Conservation (phyloP, 768 basidiomycete species). For the Leccinellum albellum region DNA sequence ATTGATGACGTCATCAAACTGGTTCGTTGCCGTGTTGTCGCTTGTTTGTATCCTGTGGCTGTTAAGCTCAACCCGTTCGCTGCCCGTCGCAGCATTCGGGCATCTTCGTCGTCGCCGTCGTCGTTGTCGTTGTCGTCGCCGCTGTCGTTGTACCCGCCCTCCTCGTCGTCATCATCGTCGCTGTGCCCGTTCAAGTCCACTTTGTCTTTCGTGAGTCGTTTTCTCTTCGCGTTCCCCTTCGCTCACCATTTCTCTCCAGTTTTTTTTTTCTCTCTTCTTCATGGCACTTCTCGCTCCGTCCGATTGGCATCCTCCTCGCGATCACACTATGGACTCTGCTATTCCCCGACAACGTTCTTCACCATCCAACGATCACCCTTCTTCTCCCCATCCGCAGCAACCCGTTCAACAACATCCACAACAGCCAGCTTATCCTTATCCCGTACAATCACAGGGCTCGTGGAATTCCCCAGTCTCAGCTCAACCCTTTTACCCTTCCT, state of each 20-base stretch:
- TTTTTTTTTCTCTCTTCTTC: slow-evolving; percentile 25
- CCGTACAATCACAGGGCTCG: slow-evolving; percentile 61
- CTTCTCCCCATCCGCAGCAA: slow-evolving; percentile 29
- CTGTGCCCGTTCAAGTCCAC: not conserved
- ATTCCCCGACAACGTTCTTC: slow-evolving; percentile 58
- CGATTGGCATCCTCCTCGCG: slow-evolving; percentile 71
- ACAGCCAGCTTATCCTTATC: slow-evolving; percentile 55
- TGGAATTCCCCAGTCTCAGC: slow-evolving; percentile 70
- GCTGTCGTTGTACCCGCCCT: not conserved
- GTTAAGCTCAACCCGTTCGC: not conserved
- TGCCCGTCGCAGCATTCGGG: not conserved
- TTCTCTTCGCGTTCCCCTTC: not conserved
- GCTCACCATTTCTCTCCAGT: not conserved
- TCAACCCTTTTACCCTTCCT: slow-evolving; percentile 74
- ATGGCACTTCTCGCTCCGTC: slow-evolving; percentile 79
- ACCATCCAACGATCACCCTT: slow-evolving; percentile 50
- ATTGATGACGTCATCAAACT: not conserved
- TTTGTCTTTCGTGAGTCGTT: not conserved
- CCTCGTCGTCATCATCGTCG: not conserved
- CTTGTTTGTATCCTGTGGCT: slow-evolving; percentile 18
- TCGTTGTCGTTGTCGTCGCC: not conserved
- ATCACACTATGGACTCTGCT: slow-evolving; percentile 53
- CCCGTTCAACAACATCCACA: slow-evolving; percentile 25
- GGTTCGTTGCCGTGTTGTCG: slow-evolving; percentile 10
- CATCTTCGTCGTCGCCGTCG: not conserved